These are phyloP conservation scores for Aspergillus spinulosporus DNA, from an alignment of 2,329 filamentous ascomycete species.

Conservation along the genomic window DNA sequence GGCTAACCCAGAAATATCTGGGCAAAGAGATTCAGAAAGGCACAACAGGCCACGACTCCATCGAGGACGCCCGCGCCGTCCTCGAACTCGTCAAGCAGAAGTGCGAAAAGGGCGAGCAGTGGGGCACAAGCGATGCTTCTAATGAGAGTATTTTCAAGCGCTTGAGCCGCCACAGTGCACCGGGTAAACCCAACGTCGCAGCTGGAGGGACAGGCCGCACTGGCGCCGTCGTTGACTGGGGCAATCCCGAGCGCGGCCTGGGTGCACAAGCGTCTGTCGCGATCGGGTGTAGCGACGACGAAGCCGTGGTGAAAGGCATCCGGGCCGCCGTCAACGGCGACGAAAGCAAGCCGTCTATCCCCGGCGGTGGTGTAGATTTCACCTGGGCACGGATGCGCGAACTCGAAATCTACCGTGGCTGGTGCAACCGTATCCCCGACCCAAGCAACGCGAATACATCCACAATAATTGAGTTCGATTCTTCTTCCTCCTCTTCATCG, in stretches of 20 bases:
- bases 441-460: conserved; percentile 47
- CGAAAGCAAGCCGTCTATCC: conserved; percentile 44
- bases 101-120: conserved; percentile 85
- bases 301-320: conserved; percentile 58
- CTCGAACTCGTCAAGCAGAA: conserved; percentile 94
- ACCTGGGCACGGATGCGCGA: conserved; percentile 64
- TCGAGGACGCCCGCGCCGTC: conserved; percentile 88
- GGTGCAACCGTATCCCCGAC: conserved; percentile 55
- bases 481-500: not conserved
- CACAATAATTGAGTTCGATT: conserved; percentile 24
- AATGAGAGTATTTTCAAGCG: conserved; percentile 89
- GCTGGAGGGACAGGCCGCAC: conserved; percentile 30
- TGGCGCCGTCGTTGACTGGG: conserved; percentile 80
- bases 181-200: conserved; percentile 37
- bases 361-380: conserved; percentile 60
- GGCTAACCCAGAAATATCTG: conserved; percentile 81
- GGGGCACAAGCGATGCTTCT: conserved; percentile 76
- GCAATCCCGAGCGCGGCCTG: conserved; percentile 67
- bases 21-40: conserved; percentile 85
- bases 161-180: conserved; percentile 59
- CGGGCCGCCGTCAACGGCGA: conserved; percentile 54
- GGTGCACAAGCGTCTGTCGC: conserved; percentile 57
- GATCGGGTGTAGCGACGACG: conserved; percentile 59
- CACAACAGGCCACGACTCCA: conserved; percentile 79
- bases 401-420: conserved; percentile 60